Evolutionary conservation across 345 rosid genomes (phyloP).

Genomic region (Heritiera fomes): DNA sequence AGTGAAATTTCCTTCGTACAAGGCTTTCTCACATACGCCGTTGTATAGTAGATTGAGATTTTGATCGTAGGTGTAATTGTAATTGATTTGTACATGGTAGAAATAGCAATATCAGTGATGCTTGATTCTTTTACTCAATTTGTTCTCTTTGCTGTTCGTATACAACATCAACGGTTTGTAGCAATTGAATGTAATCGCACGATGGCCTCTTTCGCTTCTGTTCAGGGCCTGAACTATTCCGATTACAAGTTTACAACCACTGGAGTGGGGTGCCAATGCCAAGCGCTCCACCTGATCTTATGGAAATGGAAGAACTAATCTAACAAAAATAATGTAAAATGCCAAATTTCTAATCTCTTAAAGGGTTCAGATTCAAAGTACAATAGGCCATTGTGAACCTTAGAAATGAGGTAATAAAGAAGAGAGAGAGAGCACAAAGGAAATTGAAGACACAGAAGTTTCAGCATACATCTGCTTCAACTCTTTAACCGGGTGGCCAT

Average conservation of each 20-base stretch:
- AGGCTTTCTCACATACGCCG: neutral
- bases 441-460: neutral
- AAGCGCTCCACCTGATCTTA: neutral
- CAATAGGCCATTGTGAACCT: neutral
- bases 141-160: too few species aligned
- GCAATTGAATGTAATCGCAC: too few species aligned
- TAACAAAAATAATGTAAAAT: neutral
- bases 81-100: conserved; percentile 29
- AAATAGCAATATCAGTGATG: conserved; percentile 15
- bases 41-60: neutral
- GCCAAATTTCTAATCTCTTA: neutral
- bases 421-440: neutral
- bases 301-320: neutral
- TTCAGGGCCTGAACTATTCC: too few species aligned
- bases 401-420: neutral
- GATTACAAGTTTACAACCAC: too few species aligned
- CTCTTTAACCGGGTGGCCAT: conserved; percentile 85
- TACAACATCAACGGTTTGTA: too few species aligned
- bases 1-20: neutral
- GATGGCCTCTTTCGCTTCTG: too few species aligned
- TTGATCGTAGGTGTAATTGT: neutral
- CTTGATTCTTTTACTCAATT: neutral
- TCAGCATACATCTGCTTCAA: neutral
- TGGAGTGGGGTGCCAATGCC: too few species aligned
- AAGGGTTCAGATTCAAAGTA: neutral